Evolutionary conservation across 495 filamentous ascomycete genomes (phyloP).

Genomic region (Lineolata rhizophorae): DNA sequence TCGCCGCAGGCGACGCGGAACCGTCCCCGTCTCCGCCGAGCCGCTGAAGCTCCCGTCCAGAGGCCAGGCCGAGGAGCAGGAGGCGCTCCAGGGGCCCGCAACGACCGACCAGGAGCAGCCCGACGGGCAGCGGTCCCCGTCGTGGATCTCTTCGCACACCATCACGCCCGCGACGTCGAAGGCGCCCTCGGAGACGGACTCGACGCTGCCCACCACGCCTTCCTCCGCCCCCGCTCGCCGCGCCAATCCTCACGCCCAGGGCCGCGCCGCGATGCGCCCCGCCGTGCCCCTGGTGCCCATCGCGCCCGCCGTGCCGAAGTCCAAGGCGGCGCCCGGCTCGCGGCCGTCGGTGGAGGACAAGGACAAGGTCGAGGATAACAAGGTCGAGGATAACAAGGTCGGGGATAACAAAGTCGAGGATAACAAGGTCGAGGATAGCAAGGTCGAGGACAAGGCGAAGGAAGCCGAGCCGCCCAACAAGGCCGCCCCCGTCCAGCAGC

Average conservation of each 20-base stretch:
- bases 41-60: slow-evolving; percentile 29
- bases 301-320: slow-evolving; percentile 43
- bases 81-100: slow-evolving; percentile 11
- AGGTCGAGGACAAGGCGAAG: too few relatives aligned
- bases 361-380: slow-evolving; percentile 18
- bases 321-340: too few relatives aligned
- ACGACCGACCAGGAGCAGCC: slow-evolving; percentile 14
- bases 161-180: slow-evolving; percentile 49
- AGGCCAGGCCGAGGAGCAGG: slow-evolving; percentile 14
- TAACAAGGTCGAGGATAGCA: too few relatives aligned
- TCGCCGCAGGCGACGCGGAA: slow-evolving; percentile 21
- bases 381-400: too few relatives aligned
- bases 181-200: slow-evolving; percentile 39
- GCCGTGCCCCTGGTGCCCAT: slow-evolving; percentile 42
- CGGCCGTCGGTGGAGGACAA: too few relatives aligned
- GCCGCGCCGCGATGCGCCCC: slow-evolving; percentile 22
- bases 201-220: slow-evolving; percentile 50
- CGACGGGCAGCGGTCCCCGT: slow-evolving; percentile 17
- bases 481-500: too few relatives aligned
- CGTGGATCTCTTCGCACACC: slow-evolving; percentile 24
- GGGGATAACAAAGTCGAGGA: too few relatives aligned
- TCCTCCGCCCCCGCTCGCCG: slow-evolving; percentile 25
- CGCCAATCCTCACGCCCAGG: slow-evolving; percentile 15
- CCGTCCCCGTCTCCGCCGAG: slow-evolving; percentile 16
- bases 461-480: too few relatives aligned